Evolutionary conservation across 2,329 filamentous ascomycete species (phyloP).

Genomic region (Cladophialophora carrionii): DNA sequence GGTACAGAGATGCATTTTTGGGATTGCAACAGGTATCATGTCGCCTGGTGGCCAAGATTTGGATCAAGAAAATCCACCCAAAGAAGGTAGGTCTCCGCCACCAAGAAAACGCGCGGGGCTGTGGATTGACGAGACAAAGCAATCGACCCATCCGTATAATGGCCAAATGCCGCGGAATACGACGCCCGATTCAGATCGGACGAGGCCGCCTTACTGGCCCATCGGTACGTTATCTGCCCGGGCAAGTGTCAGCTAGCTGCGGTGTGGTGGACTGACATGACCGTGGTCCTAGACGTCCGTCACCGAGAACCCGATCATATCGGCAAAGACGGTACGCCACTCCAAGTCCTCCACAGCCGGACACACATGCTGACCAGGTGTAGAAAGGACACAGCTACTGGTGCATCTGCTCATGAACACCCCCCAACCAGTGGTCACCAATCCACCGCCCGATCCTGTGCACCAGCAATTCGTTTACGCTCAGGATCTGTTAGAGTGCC

Average conservation of each 20-base stretch:
- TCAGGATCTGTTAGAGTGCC: conserved; percentile 30
- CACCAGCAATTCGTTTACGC: conserved; percentile 32
- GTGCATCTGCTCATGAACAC: conserved; percentile 38
- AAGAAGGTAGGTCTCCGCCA: conserved; percentile 42
- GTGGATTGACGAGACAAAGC: conserved; percentile 34
- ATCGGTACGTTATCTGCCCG: conserved; percentile 20
- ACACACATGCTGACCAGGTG: conserved; percentile 14
- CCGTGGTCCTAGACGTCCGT: conserved; percentile 50
- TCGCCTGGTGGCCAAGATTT: conserved; percentile 51
- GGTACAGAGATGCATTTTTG: conserved; percentile 49
- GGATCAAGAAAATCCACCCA: conserved; percentile 53
- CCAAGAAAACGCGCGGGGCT: not conserved
- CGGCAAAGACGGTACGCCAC: conserved; percentile 50
- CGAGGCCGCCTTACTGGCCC: conserved; percentile 47
- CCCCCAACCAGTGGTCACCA: conserved; percentile 32
- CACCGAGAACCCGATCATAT: conserved; percentile 57
- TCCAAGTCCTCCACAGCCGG: not conserved
- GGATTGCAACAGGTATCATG: conserved; percentile 53
- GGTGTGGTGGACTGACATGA: conserved; percentile 5
- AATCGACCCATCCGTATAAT: conserved; percentile 55
- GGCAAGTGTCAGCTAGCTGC: not conserved
- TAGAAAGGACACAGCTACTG: conserved; percentile 39
- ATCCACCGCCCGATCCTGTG: conserved; percentile 21
- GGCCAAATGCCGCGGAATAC: conserved; percentile 48
- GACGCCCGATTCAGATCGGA: conserved; percentile 48